Percentiles rank a stretch among this genome's conserved stretches.
These are phyloP conservation scores for Mortierella sp. DNA, from an alignment of 371 early-diverging fungal genomes.

Conservation along the genomic window DNA sequence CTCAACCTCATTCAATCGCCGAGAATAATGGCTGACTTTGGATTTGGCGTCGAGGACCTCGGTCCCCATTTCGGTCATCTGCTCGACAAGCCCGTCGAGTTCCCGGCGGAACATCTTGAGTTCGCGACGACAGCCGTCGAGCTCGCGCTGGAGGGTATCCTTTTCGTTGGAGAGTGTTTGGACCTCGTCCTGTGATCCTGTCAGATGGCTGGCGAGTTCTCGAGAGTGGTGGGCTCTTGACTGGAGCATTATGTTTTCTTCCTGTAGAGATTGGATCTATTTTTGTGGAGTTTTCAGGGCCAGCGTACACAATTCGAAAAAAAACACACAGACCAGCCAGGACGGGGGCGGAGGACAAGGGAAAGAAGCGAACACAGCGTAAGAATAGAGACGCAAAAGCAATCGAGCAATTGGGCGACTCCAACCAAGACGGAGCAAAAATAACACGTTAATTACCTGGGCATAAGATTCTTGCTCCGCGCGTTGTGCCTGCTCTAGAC, in stretches of 20 bases:
- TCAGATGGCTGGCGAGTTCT: slow-evolving; percentile 49
- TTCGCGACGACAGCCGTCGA: slow-evolving; percentile 71
- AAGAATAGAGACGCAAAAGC: neutral
- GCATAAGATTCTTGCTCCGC: slow-evolving; percentile 56
- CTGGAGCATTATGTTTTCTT: slow-evolving; percentile 68
- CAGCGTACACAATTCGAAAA: neutral
- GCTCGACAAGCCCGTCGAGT: slow-evolving; percentile 72
- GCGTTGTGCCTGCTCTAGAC: slow-evolving; percentile 48
- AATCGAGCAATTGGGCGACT: neutral
- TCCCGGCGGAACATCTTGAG: slow-evolving; percentile 72
- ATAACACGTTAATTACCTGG: slow-evolving; percentile 38
- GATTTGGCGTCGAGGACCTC: slow-evolving; percentile 73
- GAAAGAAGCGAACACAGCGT: neutral
- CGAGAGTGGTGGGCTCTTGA: slow-evolving; percentile 61
- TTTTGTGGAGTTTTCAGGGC: neutral
- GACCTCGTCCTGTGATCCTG: slow-evolving; percentile 55
- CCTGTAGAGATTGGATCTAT: slow-evolving; percentile 68
- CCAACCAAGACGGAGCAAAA: neutral
- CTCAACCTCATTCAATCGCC: slow-evolving; percentile 73
- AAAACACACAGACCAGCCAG: neutral
- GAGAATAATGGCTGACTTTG: slow-evolving; percentile 71
- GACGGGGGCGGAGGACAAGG: neutral
- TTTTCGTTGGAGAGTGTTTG: slow-evolving; percentile 59
- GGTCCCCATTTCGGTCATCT: slow-evolving; percentile 74
- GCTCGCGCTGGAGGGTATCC: slow-evolving; percentile 68